These are phyloP conservation scores for Boletus bicolor DNA, from an alignment of 768 basidiomycete species.

Conservation along the genomic window DNA sequence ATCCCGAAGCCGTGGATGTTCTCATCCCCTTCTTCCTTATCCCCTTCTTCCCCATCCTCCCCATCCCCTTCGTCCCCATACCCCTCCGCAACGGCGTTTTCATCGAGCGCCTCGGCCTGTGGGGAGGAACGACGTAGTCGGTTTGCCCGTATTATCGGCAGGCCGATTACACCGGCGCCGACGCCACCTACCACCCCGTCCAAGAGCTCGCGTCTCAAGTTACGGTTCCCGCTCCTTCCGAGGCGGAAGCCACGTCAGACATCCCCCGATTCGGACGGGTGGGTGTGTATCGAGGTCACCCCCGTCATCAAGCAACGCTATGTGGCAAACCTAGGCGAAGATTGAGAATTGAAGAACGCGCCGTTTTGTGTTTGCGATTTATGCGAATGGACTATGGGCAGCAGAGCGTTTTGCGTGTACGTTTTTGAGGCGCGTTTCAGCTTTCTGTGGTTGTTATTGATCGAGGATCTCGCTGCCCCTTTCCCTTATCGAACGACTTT, in stretches of 20 bases:
- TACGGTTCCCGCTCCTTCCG: constrained; percentile 15
- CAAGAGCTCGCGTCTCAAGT: constrained; percentile 16
- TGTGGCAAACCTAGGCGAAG: constrained; percentile 13
- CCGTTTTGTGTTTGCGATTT: too few species aligned
- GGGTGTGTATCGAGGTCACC: constrained; percentile 31
- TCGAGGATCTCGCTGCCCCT: background rate
- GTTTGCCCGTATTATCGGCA: background rate
- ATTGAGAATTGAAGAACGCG: background rate
- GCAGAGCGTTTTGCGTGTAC: background rate
- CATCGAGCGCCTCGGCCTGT: background rate
- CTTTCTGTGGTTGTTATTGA: background rate
- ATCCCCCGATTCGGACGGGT: constrained; percentile 22
- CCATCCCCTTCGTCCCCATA: constrained; percentile 7
- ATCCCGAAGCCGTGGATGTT: background rate
- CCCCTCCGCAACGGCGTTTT: background rate
- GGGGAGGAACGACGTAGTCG: constrained; percentile 3
- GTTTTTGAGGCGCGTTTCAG: constrained; percentile 3
- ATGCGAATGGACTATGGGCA: background rate
- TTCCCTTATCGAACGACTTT: background rate
- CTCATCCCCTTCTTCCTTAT: constrained; percentile 4
- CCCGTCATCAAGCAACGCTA: constrained; percentile 22
- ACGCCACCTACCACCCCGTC: constrained; percentile 13
- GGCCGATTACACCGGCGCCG: background rate
- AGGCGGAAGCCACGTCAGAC: constrained; percentile 16
- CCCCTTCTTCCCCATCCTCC: constrained; percentile 10